A percentile compares a stretch with the other conserved stretches of the same genome.
phyloP scores from a whole-genome alignment of 768 basidiomycete genomes.

The Boletus rubescentipes region DNA sequence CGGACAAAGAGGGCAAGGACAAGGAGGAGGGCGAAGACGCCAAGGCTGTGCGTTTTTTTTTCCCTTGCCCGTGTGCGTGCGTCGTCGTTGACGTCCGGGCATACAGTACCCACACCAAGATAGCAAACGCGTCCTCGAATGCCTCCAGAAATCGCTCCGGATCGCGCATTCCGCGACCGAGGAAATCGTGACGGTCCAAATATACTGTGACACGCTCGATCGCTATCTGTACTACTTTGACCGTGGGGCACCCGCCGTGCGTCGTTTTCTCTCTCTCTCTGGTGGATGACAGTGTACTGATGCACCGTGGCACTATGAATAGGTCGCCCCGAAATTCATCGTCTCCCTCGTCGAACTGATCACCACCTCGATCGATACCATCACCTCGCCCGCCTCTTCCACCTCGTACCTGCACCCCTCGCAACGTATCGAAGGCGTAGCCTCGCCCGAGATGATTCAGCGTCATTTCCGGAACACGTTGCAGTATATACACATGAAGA shows the following conservation, averaged over 20 bases:
- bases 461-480: slow-evolving; percentile 94
- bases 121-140: slow-evolving; percentile 96
- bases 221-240: slow-evolving; percentile 97
- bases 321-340: slow-evolving; percentile 95
- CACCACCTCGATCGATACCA: slow-evolving; percentile 89
- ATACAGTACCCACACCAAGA: slow-evolving; percentile 83
- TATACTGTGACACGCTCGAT: slow-evolving; percentile 95
- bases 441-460: slow-evolving; percentile 90
- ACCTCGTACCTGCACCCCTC: slow-evolving; percentile 76
- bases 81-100: not conserved
- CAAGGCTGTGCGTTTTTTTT: slow-evolving; percentile 53
- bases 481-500: slow-evolving; percentile 75
- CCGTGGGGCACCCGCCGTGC: slow-evolving; percentile 85
- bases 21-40: slow-evolving; percentile 41
- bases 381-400: slow-evolving; percentile 57
- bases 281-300: not conserved
- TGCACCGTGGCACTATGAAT: too few species aligned
- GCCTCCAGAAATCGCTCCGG: slow-evolving; percentile 92
- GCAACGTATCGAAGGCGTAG: slow-evolving; percentile 87
- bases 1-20: slow-evolving; percentile 23
- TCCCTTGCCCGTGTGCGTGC: slow-evolving; percentile 30
- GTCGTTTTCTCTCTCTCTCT: slow-evolving; percentile 28
- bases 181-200: slow-evolving; percentile 93
- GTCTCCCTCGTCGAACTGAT: slow-evolving; percentile 96
- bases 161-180: slow-evolving; percentile 97